Conservation (phyloP, 164 flowering plant genomes). For the Cinnamomum chago region DNA sequence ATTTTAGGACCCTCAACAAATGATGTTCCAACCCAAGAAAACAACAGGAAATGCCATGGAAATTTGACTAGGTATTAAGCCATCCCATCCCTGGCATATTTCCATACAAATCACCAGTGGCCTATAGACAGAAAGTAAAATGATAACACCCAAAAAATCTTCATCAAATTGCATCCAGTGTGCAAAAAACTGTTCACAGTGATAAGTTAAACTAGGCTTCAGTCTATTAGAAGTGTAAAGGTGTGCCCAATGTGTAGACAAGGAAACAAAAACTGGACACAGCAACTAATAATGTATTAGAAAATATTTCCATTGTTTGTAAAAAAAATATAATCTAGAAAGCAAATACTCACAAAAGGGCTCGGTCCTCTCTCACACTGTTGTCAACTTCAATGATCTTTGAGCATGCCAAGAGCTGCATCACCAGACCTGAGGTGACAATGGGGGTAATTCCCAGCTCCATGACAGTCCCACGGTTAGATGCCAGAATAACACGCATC, state of each 20-base stretch:
- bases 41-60: too few species aligned
- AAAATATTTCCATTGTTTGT: too few species aligned
- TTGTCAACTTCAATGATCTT: conserved; percentile 55
- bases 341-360: conserved; percentile 36
- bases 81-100: too few species aligned
- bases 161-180: too few species aligned
- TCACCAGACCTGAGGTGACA: conserved; percentile 55
- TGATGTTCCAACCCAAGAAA: too few species aligned
- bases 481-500: conserved; percentile 64
- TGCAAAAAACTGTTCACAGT: background rate
- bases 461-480: conserved; percentile 59
- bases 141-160: too few species aligned
- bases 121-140: too few species aligned
- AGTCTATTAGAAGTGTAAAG: background rate
- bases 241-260: background rate
- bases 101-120: too few species aligned
- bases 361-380: conserved; percentile 53
- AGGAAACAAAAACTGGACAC: background rate
- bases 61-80: too few species aligned
- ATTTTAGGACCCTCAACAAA: too few species aligned
- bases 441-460: conserved; percentile 60
- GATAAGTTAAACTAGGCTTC: background rate
- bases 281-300: background rate
- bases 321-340: background rate
- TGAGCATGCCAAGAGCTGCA: conserved; percentile 55